phyloP scores from a whole-genome alignment of 768 basidiomycete species.

The Leccinum barrowsii region DNA sequence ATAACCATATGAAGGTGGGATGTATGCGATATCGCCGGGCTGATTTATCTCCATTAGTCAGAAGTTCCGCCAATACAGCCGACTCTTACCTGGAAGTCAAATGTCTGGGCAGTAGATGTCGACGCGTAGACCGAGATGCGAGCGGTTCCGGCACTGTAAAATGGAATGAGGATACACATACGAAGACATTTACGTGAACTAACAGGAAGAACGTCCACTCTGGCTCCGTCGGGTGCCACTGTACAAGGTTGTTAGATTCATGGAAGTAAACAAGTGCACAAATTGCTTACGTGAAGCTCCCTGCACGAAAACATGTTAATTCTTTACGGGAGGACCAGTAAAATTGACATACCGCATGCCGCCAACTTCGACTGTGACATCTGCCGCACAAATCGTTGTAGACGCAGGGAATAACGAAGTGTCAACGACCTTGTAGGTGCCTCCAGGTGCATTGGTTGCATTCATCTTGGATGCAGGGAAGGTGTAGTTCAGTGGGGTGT shows the following conservation, averaged over 20 bases:
- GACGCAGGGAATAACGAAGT: slow-evolving; percentile 50
- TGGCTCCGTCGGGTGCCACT: slow-evolving; percentile 53
- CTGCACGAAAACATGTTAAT: slow-evolving; percentile 16
- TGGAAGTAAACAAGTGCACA: not conserved
- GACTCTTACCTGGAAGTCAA: slow-evolving; percentile 39
- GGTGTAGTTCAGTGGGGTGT: slow-evolving; percentile 49
- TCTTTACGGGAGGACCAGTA: not conserved
- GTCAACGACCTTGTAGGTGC: slow-evolving; percentile 60
- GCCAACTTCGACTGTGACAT: slow-evolving; percentile 57
- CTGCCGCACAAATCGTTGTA: slow-evolving; percentile 51
- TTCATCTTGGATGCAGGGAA: slow-evolving; percentile 50
- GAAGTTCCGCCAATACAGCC: not conserved
- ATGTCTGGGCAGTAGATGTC: slow-evolving; percentile 37
- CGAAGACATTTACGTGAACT: not conserved
- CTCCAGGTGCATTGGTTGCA: slow-evolving; percentile 45
- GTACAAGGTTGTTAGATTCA: not conserved
- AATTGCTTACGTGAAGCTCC: slow-evolving; percentile 42
- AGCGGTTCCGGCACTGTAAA: slow-evolving; percentile 34
- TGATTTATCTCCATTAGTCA: slow-evolving; percentile 15
- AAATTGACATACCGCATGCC: slow-evolving; percentile 47
- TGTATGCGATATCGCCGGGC: slow-evolving; percentile 28
- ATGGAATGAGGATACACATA: not conserved
- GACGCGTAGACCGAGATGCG: slow-evolving; percentile 44
- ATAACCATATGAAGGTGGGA: slow-evolving; percentile 25
- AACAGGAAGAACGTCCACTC: slow-evolving; percentile 46